phyloP scores from a whole-genome alignment of 192 early-diverging fungal species.

The Tieghemiomyces parasiticus region DNA sequence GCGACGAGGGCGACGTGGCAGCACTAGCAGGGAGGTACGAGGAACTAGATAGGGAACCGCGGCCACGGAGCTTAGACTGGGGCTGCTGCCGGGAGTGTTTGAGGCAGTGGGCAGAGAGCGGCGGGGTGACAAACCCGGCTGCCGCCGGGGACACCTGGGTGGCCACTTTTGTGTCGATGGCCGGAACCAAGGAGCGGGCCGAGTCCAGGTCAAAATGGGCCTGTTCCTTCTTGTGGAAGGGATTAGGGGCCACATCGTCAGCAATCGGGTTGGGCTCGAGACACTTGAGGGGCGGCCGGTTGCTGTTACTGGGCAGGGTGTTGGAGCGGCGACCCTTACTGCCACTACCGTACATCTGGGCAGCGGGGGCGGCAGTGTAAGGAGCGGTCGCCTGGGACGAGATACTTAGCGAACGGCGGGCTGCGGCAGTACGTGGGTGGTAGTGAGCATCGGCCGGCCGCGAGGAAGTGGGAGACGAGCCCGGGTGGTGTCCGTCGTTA shows the following conservation, averaged over 20 bases:
- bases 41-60: neutral
- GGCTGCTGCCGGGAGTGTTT: too few relatives aligned
- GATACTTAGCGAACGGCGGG: neutral
- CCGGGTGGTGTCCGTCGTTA: neutral
- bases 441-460: neutral
- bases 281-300: neutral
- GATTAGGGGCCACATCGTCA: neutral
- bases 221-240: neutral
- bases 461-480: neutral
- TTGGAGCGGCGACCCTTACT: slow-evolving; percentile 9
- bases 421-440: neutral
- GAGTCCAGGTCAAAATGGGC: neutral
- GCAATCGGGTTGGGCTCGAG: slow-evolving; percentile 1
- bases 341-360: too few relatives aligned
- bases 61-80: neutral
- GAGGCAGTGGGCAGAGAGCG: neutral
- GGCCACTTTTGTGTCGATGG: neutral
- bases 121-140: neutral
- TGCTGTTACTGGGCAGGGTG: neutral
- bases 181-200: neutral
- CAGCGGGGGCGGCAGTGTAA: neutral
- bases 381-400: neutral
- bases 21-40: too few relatives aligned
- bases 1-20: too few relatives aligned
- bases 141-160: neutral